Conservation (phyloP, 192 early-diverging fungal genomes). For the Backusella circina region DNA sequence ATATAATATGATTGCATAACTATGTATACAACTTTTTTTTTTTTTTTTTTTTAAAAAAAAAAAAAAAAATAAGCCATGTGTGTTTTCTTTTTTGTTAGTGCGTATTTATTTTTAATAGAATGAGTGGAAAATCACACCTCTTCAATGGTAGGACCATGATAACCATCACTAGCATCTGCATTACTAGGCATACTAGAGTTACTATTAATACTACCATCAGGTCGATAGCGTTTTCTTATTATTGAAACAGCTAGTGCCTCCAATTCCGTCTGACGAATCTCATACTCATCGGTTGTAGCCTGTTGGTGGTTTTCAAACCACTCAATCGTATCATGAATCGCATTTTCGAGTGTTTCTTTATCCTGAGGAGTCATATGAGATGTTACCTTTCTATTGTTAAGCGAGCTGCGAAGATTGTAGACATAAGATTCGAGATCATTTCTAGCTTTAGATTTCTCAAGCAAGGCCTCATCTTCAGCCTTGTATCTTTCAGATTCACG, state of each 20-base stretch:
- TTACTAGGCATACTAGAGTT: neutral
- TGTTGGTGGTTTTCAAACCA: constrained; percentile 71
- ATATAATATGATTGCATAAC: neutral
- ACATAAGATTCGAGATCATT: constrained; percentile 95
- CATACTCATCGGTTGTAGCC: neutral
- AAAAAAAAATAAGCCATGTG: neutral
- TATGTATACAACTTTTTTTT: neutral
- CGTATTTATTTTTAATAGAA: neutral
- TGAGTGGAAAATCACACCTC: no score
- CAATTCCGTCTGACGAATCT: neutral
- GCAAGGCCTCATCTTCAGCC: constrained; percentile 92
- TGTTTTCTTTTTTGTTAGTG: neutral
- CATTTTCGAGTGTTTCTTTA: constrained; percentile 82
- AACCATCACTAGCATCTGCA: no score
- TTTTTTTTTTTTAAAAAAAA: no score
- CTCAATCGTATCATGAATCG: constrained; percentile 57
- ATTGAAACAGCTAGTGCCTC: neutral
- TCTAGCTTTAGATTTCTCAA: constrained; percentile 83
- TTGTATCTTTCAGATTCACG: constrained; percentile 91
- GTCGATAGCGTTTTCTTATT: neutral
- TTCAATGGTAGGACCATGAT: no score
- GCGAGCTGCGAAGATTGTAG: constrained; percentile 86
- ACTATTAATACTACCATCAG: neutral
- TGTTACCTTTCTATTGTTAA: constrained; percentile 50
- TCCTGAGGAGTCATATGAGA: constrained; percentile 70